Percentiles rank a stretch among this genome's conserved stretches.
Conservation (phyloP, 2,329 filamentous ascomycete species). For the Daldinia sp. region DNA sequence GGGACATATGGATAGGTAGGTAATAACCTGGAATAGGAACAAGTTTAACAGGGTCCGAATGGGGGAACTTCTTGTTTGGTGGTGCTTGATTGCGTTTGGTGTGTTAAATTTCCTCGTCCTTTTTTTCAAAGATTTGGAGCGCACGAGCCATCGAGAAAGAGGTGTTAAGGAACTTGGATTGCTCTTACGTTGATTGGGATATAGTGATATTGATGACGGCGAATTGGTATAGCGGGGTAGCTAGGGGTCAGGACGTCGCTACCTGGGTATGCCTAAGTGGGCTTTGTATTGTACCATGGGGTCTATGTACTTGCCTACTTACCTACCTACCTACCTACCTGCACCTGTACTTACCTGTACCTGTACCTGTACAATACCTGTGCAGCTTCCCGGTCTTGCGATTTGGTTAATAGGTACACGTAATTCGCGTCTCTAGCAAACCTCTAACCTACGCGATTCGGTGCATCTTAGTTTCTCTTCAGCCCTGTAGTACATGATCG, state of each 20-base stretch:
- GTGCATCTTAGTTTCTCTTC: neutral
- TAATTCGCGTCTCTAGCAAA: neutral
- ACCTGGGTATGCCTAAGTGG: no score
- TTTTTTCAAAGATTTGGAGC: conserved; percentile 3
- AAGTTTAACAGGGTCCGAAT: neutral
- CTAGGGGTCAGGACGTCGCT: neutral
- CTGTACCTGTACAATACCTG: neutral
- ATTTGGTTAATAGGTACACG: neutral
- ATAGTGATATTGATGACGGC: neutral
- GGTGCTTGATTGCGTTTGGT: neutral
- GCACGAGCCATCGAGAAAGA: neutral
- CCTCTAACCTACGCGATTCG: neutral
- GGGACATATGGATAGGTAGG: neutral
- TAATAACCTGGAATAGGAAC: neutral
- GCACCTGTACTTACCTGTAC: neutral
- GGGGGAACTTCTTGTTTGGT: conserved; percentile 1
- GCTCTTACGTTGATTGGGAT: neutral
- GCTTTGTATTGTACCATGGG: no score
- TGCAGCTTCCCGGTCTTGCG: neutral
- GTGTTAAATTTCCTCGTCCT: conserved; percentile 6
- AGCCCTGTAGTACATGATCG: neutral
- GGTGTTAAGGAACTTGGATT: neutral
- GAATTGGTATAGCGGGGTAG: conserved; percentile 1
- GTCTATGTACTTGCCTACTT: no score
- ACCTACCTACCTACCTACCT: no score